Evolutionary conservation across 2,329 filamentous ascomycete species (phyloP).

Genomic region (Fusarium sp.): DNA sequence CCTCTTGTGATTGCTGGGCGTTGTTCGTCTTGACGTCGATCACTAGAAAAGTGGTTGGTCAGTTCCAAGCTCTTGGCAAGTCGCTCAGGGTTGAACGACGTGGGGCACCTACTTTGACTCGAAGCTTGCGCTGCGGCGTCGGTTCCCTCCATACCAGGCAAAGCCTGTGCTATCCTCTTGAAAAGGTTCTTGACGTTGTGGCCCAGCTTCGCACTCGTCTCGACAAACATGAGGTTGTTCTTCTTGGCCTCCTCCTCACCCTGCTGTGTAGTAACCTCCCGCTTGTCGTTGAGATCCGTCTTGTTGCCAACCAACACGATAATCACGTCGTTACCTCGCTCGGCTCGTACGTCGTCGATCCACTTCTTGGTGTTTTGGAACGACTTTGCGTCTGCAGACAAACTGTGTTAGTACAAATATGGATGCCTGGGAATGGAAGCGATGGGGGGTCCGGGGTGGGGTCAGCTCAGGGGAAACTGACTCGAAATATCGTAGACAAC

Average conservation of each 20-base stretch:
- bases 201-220: conserved; percentile 97
- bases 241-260: conserved; percentile 98
- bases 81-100: neutral
- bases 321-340: conserved; percentile 98
- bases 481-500: conserved; percentile 99
- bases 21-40: conserved; percentile 92
- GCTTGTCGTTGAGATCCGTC: conserved; percentile 98
- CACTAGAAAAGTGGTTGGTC: conserved; percentile 65
- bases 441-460: conserved; percentile 31
- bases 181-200: conserved; percentile 99
- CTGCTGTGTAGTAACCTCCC: conserved; percentile 95
- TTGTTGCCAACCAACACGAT: conserved; percentile 99
- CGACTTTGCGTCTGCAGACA: conserved; percentile 80
- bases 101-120: conserved; percentile 77
- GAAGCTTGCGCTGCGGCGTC: conserved; percentile 79
- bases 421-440: conserved; percentile 18
- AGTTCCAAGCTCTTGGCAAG: neutral
- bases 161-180: conserved; percentile 95
- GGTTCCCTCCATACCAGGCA: conserved; percentile 97
- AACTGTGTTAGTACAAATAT: conserved; percentile 34
- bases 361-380: conserved; percentile 99
- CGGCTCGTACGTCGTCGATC: conserved; percentile 97
- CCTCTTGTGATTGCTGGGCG: conserved; percentile 76
- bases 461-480: conserved; percentile 50
- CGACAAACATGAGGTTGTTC: conserved; percentile 98